These are phyloP conservation scores for Fusarium staphyleae DNA, from an alignment of 2,329 filamentous ascomycete genomes.

Conservation along the genomic window DNA sequence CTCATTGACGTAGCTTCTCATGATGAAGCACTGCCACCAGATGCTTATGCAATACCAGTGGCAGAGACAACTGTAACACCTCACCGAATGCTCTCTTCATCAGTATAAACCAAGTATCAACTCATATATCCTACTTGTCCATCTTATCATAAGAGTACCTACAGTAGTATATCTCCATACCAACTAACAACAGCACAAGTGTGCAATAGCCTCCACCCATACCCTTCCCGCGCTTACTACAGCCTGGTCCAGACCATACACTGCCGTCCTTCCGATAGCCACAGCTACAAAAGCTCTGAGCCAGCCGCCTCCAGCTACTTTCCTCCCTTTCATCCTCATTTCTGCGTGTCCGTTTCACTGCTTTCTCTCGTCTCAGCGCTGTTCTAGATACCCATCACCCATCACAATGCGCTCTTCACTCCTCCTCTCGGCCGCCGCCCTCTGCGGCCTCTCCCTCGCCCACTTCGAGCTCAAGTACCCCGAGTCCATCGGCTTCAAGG, in stretches of 20 bases:
- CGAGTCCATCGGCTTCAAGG: constrained; percentile 55
- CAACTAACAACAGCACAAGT: too few relatives aligned
- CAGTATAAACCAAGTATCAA: too few relatives aligned
- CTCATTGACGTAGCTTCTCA: constrained; percentile 35
- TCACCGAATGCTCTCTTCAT: background rate
- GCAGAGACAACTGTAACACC: background rate
- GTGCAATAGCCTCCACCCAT: background rate
- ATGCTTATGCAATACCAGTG: background rate
- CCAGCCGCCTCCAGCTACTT: constrained; percentile 14
- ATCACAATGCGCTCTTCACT: constrained; percentile 46
- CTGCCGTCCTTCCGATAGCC: constrained; percentile 22
- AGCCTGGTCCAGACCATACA: constrained; percentile 16
- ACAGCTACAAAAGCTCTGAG: constrained; percentile 33
- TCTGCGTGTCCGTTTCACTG: background rate
- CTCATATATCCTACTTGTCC: too few relatives aligned
- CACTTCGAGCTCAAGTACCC: constrained; percentile 63
- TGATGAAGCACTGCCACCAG: constrained; percentile 4
- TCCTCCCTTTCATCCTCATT: background rate
- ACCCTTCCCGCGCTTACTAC: constrained; percentile 1
- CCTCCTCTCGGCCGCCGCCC: constrained; percentile 48
- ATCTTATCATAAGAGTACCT: background rate
- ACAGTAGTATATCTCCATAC: too few relatives aligned
- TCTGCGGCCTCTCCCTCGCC: constrained; percentile 53
- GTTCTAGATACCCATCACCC: background rate
- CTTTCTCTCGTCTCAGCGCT: background rate